Base-by-base conservation (phyloP, 352 stramenopile species). In the Globisporangium cylindrosporum region DNA sequence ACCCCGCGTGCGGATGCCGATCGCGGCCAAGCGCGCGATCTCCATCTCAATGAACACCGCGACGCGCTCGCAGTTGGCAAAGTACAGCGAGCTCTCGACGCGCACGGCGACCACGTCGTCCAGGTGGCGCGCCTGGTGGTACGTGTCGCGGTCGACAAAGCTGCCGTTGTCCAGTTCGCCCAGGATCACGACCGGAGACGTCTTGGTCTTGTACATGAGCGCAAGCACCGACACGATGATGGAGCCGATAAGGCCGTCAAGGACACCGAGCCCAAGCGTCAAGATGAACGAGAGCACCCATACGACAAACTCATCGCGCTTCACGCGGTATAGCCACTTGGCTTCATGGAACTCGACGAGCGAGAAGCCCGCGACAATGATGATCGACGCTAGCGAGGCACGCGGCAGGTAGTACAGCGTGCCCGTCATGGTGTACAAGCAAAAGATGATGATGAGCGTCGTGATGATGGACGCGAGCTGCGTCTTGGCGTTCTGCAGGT, bases 281-380 rank as follows among this genome's bases (percentile, higher is more conserved):
- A 86, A 60, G 34, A 86, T 22, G 70, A 90, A 90, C 7, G 79
- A 86, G 3, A 67, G 69, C 6, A 59, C 29, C 79, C 78, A 88
- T 24, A 88, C 79, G 64, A 75, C 78, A 64, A 86, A 90, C 62
- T 87, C 81, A 60, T 88, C 78, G 15, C 75, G 74, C 55, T 80
- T 81, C 48, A 86, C 77, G 1, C 68, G 65, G 68, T 82, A 98
- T 6, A 98, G 78, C 70, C 90, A 88, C 59, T 90, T 89, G 57
- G 91, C 89, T 72, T 97, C 90, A 10, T 74, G 63, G 71, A 95
- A 94, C 65, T 97, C 91, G 34, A 98, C 71, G 24, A 98, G 78
- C 22, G 86, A 86, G 56, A 92, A 85, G 12, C 97, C 90, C 0
- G 85, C 90, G 14, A 95, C 90, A 73, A 98, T 92, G 49, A 98